phyloP scores from a whole-genome alignment of 306 rosid genomes.

The Potentilla sterilis region DNA sequence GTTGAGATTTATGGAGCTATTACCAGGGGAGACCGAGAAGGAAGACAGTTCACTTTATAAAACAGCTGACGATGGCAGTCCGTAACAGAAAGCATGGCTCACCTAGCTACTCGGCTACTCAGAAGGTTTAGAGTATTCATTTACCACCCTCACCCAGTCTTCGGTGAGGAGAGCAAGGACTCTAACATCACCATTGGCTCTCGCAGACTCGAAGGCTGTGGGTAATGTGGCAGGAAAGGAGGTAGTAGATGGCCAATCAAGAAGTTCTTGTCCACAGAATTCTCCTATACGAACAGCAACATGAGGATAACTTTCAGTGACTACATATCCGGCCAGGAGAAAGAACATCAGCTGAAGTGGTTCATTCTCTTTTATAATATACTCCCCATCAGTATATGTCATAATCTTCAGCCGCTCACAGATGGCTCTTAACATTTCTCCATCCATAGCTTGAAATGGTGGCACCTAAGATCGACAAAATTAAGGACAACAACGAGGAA shows the following conservation, averaged over 20 bases:
- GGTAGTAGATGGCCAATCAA: background rate
- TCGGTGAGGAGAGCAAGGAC: background rate
- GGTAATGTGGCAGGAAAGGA: background rate
- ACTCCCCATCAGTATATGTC: slow-evolving; percentile 2
- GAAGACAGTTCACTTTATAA: too few relatives aligned
- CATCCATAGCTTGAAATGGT: background rate
- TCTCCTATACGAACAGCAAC: background rate
- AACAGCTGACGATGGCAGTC: too few relatives aligned
- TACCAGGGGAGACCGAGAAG: too few relatives aligned
- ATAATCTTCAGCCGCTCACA: background rate
- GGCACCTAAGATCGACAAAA: background rate
- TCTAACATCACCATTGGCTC: background rate
- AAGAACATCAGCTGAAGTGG: slow-evolving; percentile 22
- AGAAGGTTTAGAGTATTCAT: too few relatives aligned
- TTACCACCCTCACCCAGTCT: background rate
- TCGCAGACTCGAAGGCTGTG: background rate
- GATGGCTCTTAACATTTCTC: background rate
- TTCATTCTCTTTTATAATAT: slow-evolving; percentile 6
- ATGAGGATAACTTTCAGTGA: background rate
- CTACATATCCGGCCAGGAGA: background rate
- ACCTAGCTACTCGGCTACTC: too few relatives aligned
- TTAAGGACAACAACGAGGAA: too few relatives aligned
- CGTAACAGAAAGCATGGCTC: too few relatives aligned
- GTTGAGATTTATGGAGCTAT: too few relatives aligned
- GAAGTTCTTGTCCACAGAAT: background rate